Conservation (phyloP, 805 yeast species). For the Cyberlindnera euphorbiae region DNA sequence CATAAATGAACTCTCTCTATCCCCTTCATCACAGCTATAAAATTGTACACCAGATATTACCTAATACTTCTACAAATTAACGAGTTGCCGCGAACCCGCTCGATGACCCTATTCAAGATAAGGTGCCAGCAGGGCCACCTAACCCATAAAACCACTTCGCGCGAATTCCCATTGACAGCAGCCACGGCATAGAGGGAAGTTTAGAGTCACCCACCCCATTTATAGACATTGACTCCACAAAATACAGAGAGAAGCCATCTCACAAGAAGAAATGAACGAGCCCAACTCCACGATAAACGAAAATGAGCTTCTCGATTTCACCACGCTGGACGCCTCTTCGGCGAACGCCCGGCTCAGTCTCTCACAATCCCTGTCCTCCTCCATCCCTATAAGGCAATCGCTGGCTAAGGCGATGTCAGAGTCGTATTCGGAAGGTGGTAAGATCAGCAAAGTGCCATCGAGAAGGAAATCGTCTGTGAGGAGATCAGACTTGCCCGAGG, state of each 20-base stretch:
- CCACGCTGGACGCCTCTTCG: conserved; percentile 15
- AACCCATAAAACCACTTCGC: too few species aligned
- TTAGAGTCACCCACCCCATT: too few species aligned
- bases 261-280: conserved; percentile 1
- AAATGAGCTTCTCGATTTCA: conserved; percentile 20
- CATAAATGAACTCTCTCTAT: too few species aligned
- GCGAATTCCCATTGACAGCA: too few species aligned
- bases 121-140: too few species aligned
- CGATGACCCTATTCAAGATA: too few species aligned
- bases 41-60: too few species aligned
- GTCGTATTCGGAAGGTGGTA: conserved; percentile 17
- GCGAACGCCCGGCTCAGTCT: conserved; percentile 8
- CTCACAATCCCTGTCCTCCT: conserved; percentile 12
- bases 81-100: too few species aligned
- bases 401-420: conserved; percentile 23
- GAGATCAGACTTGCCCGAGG: conserved; percentile 4
- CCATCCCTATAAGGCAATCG: conserved; percentile 25
- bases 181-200: too few species aligned
- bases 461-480: conserved; percentile 20
- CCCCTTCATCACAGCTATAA: too few species aligned
- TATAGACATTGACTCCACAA: too few species aligned
- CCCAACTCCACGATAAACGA: conserved; percentile 14
- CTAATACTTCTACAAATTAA: too few species aligned
- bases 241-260: neutral
- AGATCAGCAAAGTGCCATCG: conserved; percentile 17